Evolutionary conservation across 129 eudicot genomes (phyloP), one percentile per base, ranked within the genome.

Genomic region (Escallonia rubra): DNA sequence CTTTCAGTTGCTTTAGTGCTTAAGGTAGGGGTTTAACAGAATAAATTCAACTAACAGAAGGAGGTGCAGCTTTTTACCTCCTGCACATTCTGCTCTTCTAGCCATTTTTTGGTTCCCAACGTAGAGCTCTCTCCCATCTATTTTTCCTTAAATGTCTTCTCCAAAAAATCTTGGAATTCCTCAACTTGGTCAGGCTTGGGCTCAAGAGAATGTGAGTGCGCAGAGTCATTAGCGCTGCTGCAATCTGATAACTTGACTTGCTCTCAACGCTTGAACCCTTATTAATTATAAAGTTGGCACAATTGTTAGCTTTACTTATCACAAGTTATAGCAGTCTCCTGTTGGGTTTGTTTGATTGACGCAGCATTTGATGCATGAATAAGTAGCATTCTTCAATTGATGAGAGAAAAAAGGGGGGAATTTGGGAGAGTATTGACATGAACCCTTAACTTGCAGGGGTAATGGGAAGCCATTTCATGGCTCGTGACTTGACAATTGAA

Each of bases 171-270:
- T 52, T 71, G 81, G 59, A 93, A 93, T 10, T 89, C 82, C 71
- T 89, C 78, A 11, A 93, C 96, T 52, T 64, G 64, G 4, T 89
- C 95, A 3, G 90, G 95, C 54, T 78, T 81, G 15, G 92, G 90
- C 69, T 80, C 76, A 7, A 93, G 59, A 10, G 80, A 73, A 13
- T 73, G 71, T 6, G 82, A 65, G 10, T 81, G 65, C 7, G 88
- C 96, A 75, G 68, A 84, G 48, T 84, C 86, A 63, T 86, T 69
- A 93, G 75, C 10, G 96, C 83, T 41, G 82, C 83, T 45, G 96
- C 96, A 89, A 93, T 89, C 11, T 96, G 99, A 82, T 93, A 96
- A 71, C 92, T 84, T 14, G 99, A 86, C 90, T 84, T 89, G 50
- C 88, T 81, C 82, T 89, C 99, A 4, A 84, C 80, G 71, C 98